Conservation (phyloP, 495 filamentous ascomycete genomes). For the Cladorrhinum samala region DNA sequence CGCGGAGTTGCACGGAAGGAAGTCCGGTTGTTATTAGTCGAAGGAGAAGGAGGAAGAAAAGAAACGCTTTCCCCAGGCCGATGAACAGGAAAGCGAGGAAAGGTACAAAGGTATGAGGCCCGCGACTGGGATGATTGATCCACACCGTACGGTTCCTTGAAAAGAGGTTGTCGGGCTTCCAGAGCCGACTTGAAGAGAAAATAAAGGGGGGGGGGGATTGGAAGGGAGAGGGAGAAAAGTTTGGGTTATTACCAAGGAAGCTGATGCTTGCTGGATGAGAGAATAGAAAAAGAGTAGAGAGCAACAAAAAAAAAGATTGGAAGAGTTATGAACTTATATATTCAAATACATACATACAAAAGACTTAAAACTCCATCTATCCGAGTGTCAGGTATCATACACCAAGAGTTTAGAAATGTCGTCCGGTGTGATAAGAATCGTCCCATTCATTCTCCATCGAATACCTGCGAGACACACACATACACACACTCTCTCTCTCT, state of each 20-base stretch:
- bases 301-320: not conserved
- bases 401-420: not conserved
- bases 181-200: constrained; percentile 16
- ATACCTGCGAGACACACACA: too few relatives aligned
- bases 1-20: constrained; percentile 4
- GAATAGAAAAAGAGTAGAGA: not conserved
- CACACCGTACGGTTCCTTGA: constrained; percentile 7
- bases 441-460: not conserved
- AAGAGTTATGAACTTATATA: not conserved
- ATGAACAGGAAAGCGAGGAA: constrained; percentile 20
- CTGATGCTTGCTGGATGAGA: constrained; percentile 3
- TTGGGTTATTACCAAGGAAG: not conserved
- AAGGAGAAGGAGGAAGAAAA: not conserved
- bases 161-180: constrained; percentile 15
- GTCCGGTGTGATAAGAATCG: not conserved
- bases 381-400: not conserved
- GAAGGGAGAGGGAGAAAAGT: not conserved
- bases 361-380: not conserved
- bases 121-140: constrained; percentile 14
- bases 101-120: constrained; percentile 14
- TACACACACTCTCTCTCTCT: too few relatives aligned
- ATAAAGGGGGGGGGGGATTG: not conserved
- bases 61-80: constrained; percentile 12
- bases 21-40: not conserved
- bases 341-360: constrained; percentile 1